A percentile compares a stretch with the other conserved stretches of the same genome.
Conservation (phyloP, 2,329 filamentous ascomycete genomes). For the Colletotrichum navitas region DNA sequence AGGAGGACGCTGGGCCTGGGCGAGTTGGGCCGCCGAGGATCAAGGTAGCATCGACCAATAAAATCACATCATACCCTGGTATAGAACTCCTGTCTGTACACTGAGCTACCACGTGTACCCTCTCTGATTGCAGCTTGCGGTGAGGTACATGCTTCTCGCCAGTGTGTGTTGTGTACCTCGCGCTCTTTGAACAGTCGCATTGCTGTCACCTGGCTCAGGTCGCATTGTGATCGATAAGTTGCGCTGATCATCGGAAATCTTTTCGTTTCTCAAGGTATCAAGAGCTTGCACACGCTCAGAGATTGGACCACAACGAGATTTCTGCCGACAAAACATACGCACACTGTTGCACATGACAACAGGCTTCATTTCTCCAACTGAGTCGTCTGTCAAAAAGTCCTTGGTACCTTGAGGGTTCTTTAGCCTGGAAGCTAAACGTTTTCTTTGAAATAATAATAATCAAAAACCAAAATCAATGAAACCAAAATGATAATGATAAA, state of each 20-base stretch:
- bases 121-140: background rate
- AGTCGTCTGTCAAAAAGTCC: background rate
- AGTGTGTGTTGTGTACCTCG: background rate
- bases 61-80: background rate
- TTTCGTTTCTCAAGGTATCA: background rate
- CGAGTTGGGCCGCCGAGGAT: slow-evolving; percentile 6
- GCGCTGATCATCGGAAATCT: background rate
- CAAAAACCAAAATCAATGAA: background rate
- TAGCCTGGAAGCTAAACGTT: background rate
- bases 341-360: too few relatives aligned
- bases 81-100: background rate
- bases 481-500: background rate
- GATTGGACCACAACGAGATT: background rate
- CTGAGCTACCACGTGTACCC: background rate
- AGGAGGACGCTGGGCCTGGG: background rate
- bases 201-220: slow-evolving; percentile 7
- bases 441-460: too few relatives aligned
- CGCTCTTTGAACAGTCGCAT: slow-evolving; percentile 1
- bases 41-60: slow-evolving; percentile 14
- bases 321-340: background rate
- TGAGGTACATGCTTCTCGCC: background rate
- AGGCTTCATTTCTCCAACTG: background rate
- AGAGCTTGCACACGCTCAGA: background rate
- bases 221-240: background rate
- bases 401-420: background rate